Evolutionary conservation across 805 yeast genomes (phyloP).

Genomic region (Deakozyma indianensis): DNA sequence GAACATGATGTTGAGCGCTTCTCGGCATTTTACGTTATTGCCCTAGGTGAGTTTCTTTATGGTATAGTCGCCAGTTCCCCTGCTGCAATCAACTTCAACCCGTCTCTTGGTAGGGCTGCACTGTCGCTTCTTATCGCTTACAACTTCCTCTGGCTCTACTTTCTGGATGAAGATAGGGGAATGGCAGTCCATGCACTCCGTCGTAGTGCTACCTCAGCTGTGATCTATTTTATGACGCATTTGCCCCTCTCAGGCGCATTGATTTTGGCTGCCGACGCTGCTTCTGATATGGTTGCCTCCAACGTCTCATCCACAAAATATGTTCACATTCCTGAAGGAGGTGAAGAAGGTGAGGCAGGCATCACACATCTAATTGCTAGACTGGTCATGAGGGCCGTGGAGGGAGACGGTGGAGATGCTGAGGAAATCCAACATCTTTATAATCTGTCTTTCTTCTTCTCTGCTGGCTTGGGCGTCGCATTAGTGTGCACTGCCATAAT

Average conservation of each 20-base stretch:
- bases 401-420: slow-evolving; percentile 12
- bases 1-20: slow-evolving; percentile 54
- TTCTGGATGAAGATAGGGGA: slow-evolving; percentile 35
- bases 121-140: slow-evolving; percentile 35
- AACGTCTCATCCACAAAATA: slow-evolving; percentile 17
- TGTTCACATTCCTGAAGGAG: slow-evolving; percentile 2
- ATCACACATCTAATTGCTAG: slow-evolving; percentile 3
- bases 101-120: slow-evolving; percentile 33
- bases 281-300: slow-evolving; percentile 30
- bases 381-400: background rate
- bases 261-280: slow-evolving; percentile 44
- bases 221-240: slow-evolving; percentile 32
- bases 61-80: slow-evolving; percentile 37
- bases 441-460: slow-evolving; percentile 35
- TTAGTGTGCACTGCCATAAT: slow-evolving; percentile 26
- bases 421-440: slow-evolving; percentile 21
- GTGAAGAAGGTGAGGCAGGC: slow-evolving; percentile 2
- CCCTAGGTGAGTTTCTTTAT: slow-evolving; percentile 49
- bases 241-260: slow-evolving; percentile 34
- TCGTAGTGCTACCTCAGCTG: slow-evolving; percentile 31
- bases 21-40: slow-evolving; percentile 45
- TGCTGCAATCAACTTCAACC: slow-evolving; percentile 31
- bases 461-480: slow-evolving; percentile 38
- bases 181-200: slow-evolving; percentile 42
- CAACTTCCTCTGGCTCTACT: slow-evolving; percentile 37